Conservation (phyloP, 257 asterid genomes). For the Ehretia macrophylla region DNA sequence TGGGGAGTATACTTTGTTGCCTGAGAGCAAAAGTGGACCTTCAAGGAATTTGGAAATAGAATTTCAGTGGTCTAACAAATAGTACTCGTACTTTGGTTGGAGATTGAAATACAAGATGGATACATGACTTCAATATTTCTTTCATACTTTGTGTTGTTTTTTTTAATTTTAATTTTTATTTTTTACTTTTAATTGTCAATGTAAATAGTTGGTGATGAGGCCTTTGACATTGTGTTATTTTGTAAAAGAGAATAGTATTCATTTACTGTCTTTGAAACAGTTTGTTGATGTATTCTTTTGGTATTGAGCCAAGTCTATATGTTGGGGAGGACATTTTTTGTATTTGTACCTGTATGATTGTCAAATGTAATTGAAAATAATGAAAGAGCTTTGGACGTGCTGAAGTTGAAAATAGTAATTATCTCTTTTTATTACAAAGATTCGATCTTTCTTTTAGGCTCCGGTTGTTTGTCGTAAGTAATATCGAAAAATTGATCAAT, state of each 20-base stretch:
- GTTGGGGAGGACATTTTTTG: background rate
- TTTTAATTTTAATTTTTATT: background rate
- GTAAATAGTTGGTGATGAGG: slow-evolving; percentile 17
- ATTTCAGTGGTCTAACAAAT: slow-evolving; percentile 87
- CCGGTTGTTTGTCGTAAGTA: too few relatives aligned
- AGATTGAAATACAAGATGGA: background rate
- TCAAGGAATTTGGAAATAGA: slow-evolving; percentile 90
- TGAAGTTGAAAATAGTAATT: too few relatives aligned
- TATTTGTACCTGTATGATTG: slow-evolving; percentile 1
- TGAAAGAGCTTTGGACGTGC: background rate
- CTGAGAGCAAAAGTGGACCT: slow-evolving; percentile 93
- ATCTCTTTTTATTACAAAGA: too few relatives aligned
- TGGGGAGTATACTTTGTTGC: slow-evolving; percentile 85
- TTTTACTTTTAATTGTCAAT: background rate
- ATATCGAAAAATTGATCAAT: too few relatives aligned
- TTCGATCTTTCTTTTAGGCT: too few relatives aligned
- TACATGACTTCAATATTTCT: slow-evolving; percentile 21
- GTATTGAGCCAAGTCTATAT: slow-evolving; percentile 20
- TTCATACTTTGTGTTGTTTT: background rate
- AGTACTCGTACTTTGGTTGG: background rate
- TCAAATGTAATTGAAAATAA: background rate
- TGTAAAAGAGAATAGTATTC: background rate
- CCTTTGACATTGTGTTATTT: slow-evolving; percentile 4
- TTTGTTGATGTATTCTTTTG: slow-evolving; percentile 33
- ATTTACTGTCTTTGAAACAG: slow-evolving; percentile 12